phyloP scores from a whole-genome alignment of 768 basidiomycete species.

The Lactifluus hygrophoroides region DNA sequence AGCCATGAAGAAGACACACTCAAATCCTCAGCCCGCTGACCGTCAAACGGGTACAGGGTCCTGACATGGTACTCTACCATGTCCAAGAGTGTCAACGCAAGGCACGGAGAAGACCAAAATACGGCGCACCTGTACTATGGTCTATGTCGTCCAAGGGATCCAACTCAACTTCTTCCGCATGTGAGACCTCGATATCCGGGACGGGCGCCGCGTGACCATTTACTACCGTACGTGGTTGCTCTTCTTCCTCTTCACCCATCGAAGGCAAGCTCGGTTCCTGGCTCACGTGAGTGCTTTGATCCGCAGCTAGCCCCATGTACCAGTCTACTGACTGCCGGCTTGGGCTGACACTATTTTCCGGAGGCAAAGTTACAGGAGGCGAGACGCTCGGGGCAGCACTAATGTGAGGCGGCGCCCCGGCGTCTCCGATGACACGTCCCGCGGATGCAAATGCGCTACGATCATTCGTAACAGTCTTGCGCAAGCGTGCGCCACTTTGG shows the following conservation, averaged over 20 bases:
- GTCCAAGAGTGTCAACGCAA: slow-evolving; percentile 5
- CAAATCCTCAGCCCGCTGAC: slow-evolving; percentile 82
- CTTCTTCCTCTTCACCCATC: slow-evolving; percentile 57
- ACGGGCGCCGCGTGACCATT: slow-evolving; percentile 28
- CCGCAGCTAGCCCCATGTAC: slow-evolving; percentile 81
- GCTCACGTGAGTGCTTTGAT: slow-evolving; percentile 36
- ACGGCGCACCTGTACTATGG: slow-evolving; percentile 43
- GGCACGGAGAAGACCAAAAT: background rate
- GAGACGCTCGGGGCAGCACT: slow-evolving; percentile 35
- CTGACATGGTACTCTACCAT: slow-evolving; percentile 61
- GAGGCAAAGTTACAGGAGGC: slow-evolving; percentile 33
- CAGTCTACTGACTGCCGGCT: slow-evolving; percentile 76
- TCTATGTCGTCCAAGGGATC: slow-evolving; percentile 72
- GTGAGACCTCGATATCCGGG: slow-evolving; percentile 51
- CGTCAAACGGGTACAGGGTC: slow-evolving; percentile 78
- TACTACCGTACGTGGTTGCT: slow-evolving; percentile 30
- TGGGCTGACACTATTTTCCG: slow-evolving; percentile 29
- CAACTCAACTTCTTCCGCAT: slow-evolving; percentile 28
- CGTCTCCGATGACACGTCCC: slow-evolving; percentile 74
- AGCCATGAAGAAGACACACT: slow-evolving; percentile 39
- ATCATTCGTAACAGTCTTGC: slow-evolving; percentile 75
- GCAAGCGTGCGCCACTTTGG: slow-evolving; percentile 61
- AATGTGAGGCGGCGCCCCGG: slow-evolving; percentile 62
- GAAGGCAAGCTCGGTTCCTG: slow-evolving; percentile 37
- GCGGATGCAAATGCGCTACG: slow-evolving; percentile 61